Percentiles rank a stretch among this genome's conserved stretches.
These are phyloP conservation scores for Myriosclerotinia duriaeana DNA, from an alignment of 2,329 filamentous ascomycete genomes.

Conservation along the genomic window DNA sequence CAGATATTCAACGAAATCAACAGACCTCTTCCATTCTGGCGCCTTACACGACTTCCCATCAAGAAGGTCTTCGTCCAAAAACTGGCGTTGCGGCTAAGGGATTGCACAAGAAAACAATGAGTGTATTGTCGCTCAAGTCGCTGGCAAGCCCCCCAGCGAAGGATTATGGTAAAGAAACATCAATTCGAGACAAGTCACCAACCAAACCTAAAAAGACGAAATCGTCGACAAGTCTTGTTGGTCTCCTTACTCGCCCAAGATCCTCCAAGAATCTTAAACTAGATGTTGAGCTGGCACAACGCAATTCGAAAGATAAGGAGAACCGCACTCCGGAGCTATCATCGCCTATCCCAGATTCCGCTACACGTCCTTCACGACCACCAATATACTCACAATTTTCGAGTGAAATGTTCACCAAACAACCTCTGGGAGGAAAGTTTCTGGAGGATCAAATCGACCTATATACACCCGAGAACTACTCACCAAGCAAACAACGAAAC, in stretches of 20 bases:
- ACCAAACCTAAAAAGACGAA: constrained; percentile 64
- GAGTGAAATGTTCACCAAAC: constrained; percentile 41
- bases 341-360: constrained; percentile 44
- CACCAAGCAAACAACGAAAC: constrained; percentile 38
- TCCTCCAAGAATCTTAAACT: constrained; percentile 67
- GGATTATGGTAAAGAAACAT: constrained; percentile 44
- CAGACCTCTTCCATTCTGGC: constrained; percentile 45
- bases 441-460: constrained; percentile 41
- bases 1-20: constrained; percentile 58
- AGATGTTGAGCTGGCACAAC: constrained; percentile 52
- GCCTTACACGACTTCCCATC: constrained; percentile 43
- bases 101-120: constrained; percentile 48
- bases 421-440: constrained; percentile 44
- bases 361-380: constrained; percentile 49
- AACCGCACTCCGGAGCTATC: constrained; percentile 63
- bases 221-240: constrained; percentile 73
- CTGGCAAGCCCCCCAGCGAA: constrained; percentile 40
- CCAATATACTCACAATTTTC: constrained; percentile 82
- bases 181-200: constrained; percentile 60
- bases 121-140: constrained; percentile 49
- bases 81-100: constrained; percentile 42
- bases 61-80: constrained; percentile 39
- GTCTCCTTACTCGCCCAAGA: constrained; percentile 71
- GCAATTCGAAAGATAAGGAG: constrained; percentile 70
- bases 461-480: constrained; percentile 39